Conservation (phyloP, 225 moss, liverwort and hornwort genomes). For the Rhytidiadelphus loreus region DNA sequence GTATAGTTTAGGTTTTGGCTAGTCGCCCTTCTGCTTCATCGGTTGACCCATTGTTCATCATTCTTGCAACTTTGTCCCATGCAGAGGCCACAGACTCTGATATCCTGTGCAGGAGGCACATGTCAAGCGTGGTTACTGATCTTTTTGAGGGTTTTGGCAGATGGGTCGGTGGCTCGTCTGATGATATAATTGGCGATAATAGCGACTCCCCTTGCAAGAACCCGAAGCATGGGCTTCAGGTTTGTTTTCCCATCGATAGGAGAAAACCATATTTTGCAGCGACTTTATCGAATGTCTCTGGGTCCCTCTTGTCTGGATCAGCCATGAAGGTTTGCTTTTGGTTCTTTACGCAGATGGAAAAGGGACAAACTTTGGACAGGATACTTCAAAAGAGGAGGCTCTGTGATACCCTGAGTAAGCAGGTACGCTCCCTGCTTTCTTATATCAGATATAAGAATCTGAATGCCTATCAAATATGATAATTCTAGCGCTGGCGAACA, state of each 20-base stretch:
- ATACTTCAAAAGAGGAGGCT: conserved; percentile 19
- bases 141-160: conserved; percentile 4
- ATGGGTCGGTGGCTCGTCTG: conserved; percentile 18
- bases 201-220: background rate
- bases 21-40: background rate
- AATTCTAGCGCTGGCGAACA: background rate
- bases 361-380: conserved; percentile 3
- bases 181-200: background rate
- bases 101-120: background rate
- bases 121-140: background rate
- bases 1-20: background rate
- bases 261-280: background rate
- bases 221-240: conserved; percentile 10
- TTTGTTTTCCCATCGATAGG: background rate
- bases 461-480: background rate
- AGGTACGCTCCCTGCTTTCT: conserved; percentile 8
- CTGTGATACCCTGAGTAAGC: conserved; percentile 20
- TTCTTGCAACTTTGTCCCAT: background rate
- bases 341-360: conserved; percentile 15
- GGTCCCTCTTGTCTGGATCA: background rate
- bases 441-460: background rate
- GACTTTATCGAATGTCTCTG: background rate
- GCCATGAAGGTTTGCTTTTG: background rate
- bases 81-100: background rate
- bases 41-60: background rate